Base-by-base conservation (phyloP, 1,284 basidiomycete species). In the Lentinula novae-zelandiae region DNA sequence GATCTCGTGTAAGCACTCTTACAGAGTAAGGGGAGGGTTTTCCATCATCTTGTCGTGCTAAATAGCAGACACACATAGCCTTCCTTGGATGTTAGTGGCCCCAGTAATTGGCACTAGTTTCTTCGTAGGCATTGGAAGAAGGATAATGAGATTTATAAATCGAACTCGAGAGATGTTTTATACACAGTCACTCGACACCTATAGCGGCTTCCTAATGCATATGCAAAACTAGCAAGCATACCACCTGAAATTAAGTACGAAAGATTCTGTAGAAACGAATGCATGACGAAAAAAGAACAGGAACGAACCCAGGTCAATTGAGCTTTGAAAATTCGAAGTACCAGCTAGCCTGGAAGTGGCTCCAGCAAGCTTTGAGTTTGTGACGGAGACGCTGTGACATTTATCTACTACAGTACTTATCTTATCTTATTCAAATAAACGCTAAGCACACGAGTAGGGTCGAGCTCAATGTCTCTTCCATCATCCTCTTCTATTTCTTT, bases 51-150 rank as follows among this genome's bases (percentile, higher is more conserved):
- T 42, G 36, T 1, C 73, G 73, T 9, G 70, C 72, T 31, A 82
- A 73, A 82, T 69, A 31, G 73, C 74, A 61, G 79, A 71, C 50
- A 82, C 74, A 60, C 81, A 76, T 22, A 75, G 73, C 39, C 78
- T 67, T 15, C 81, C 82, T 62, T 82, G 82, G 2, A 76, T 78
- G 51, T 81, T 81, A 36, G 82, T 83, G 2, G 77, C 82, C 42
- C 82, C 80, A 46, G 82, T 74, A 58, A 83, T 79, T 58, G 81
- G 75, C 63, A 83, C 79, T 2, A 20, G 38, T 67, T 80, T 80
- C 65, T 55, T 60, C 4, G 33, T 31, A 5, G 27, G 15, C 49
- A 51, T 51, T 15, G 8, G 17, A 17, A 17, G 20, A 22, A 2
- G 27, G 42, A 51, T 33, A 6, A n/a, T 33, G 33, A 9, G 27